Conservation (phyloP, 192 early-diverging fungal genomes). For the Coemansia sp. region DNA sequence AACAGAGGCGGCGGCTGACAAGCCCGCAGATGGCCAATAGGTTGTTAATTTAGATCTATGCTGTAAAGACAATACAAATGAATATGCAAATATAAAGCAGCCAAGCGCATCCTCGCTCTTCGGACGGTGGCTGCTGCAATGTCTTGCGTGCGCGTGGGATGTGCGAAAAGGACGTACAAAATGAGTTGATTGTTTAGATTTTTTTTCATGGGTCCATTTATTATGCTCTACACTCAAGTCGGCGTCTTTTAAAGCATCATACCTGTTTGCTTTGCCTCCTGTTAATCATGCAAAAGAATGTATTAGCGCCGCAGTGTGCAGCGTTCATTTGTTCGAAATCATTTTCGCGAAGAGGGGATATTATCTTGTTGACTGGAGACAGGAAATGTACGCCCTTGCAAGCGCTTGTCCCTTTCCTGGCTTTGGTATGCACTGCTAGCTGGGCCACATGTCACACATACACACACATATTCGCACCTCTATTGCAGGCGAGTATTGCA, state of each 20-base stretch:
- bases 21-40: slow-evolving; percentile 2
- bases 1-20: not conserved
- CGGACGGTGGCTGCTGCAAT: not conserved
- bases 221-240: too few relatives aligned
- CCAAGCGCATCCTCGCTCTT: not conserved
- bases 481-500: slow-evolving; percentile 1
- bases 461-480: not conserved
- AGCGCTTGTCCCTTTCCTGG: not conserved
- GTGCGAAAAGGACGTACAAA: not conserved
- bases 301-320: slow-evolving; percentile 9
- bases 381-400: not conserved
- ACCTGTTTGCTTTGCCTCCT: not conserved
- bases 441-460: slow-evolving; percentile 7
- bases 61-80: slow-evolving; percentile 2
- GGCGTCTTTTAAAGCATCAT: not conserved
- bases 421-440: slow-evolving; percentile 10
- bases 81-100: not conserved
- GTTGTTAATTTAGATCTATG: not conserved
- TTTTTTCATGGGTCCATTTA: not conserved
- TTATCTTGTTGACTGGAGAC: not conserved
- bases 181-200: not conserved
- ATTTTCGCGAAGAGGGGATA: not conserved
- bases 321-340: not conserved
- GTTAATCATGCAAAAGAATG: slow-evolving; percentile 1
- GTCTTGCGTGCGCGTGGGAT: not conserved